A percentile compares a stretch with the other conserved stretches of the same genome.
Evolutionary conservation across 2,329 filamentous ascomycete species (phyloP).

Genomic region (Elsinoe ampelina): DNA sequence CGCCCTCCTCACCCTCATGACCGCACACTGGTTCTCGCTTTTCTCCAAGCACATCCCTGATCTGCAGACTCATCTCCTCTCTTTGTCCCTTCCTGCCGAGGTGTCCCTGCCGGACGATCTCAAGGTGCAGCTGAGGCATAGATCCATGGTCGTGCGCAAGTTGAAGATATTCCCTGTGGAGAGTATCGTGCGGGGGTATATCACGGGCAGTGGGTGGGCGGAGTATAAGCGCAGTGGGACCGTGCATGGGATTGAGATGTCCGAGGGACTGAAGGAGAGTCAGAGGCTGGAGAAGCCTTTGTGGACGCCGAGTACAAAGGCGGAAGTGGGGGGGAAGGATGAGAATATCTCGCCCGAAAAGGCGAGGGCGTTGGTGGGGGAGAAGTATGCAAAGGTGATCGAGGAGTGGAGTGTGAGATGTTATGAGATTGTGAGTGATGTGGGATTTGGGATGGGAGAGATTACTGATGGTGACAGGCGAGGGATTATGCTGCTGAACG

Average conservation of each 20-base stretch:
- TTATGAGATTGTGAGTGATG: constrained; percentile 45
- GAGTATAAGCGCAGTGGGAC: constrained; percentile 68
- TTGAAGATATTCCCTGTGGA: constrained; percentile 70
- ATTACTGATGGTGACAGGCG: constrained; percentile 32
- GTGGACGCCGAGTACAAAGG: constrained; percentile 79
- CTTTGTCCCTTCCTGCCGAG: constrained; percentile 47
- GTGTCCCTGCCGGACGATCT: constrained; percentile 38
- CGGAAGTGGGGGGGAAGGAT: constrained; percentile 66
- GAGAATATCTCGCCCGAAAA: constrained; percentile 73
- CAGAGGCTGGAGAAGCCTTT: constrained; percentile 60
- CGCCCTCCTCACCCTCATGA: constrained; percentile 56
- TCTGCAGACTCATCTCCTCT: constrained; percentile 56
- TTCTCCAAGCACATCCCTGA: constrained; percentile 47
- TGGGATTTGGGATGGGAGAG: neutral
- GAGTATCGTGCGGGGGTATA: constrained; percentile 80
- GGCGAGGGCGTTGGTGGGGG: constrained; percentile 54
- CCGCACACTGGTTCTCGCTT: constrained; percentile 58
- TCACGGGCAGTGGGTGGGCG: constrained; percentile 75
- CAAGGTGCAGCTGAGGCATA: constrained; percentile 40
- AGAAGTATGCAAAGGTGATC: constrained; percentile 54
- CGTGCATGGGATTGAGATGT: constrained; percentile 66
- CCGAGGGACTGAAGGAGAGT: constrained; percentile 60
- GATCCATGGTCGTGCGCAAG: constrained; percentile 69
- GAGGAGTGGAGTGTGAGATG: constrained; percentile 55
- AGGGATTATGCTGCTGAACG: constrained; percentile 54